phyloP scores from a whole-genome alignment of 192 early-diverging fungal species.

The Coemansia sp. region DNA sequence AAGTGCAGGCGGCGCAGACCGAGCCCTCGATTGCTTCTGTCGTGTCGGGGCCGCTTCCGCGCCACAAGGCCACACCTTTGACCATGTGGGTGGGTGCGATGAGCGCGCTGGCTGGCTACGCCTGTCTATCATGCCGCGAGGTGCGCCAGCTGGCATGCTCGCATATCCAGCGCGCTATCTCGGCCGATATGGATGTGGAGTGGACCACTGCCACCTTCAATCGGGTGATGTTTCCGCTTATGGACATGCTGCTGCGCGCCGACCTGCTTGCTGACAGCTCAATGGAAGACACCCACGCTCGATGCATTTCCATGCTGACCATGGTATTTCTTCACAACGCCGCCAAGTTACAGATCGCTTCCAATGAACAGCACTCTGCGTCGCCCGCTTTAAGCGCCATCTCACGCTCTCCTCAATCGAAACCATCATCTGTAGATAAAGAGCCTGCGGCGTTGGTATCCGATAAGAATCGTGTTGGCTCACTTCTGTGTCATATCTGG shows the following conservation, averaged over 20 bases:
- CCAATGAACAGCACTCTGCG: background rate
- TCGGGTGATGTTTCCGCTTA: constrained; percentile 83
- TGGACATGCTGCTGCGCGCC: constrained; percentile 79
- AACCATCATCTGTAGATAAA: background rate
- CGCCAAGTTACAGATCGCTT: constrained; percentile 11
- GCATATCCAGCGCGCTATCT: constrained; percentile 74
- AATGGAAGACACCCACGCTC: constrained; percentile 54
- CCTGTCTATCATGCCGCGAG: constrained; percentile 59
- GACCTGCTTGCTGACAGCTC: constrained; percentile 62
- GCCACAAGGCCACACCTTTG: constrained; percentile 34
- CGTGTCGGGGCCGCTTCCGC: constrained; percentile 27
- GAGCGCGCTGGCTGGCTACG: constrained; percentile 24
- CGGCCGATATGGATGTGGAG: constrained; percentile 54
- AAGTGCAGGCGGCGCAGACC: constrained; percentile 13
- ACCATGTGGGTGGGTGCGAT: constrained; percentile 49
- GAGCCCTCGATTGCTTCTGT: constrained; percentile 37
- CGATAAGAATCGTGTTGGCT: background rate
- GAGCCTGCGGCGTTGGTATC: background rate
- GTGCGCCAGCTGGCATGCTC: constrained; percentile 80
- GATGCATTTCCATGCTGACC: constrained; percentile 50
- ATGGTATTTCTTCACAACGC: constrained; percentile 53
- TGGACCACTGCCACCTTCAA: constrained; percentile 73
- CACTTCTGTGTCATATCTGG: constrained; percentile 35
- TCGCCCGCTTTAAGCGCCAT: constrained; percentile 5
- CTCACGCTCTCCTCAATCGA: background rate